Percentiles rank a stretch among this genome's conserved stretches.
Evolutionary conservation across 2,329 filamentous ascomycete genomes (phyloP).

Genomic region (Pyrenochaeta sp.): DNA sequence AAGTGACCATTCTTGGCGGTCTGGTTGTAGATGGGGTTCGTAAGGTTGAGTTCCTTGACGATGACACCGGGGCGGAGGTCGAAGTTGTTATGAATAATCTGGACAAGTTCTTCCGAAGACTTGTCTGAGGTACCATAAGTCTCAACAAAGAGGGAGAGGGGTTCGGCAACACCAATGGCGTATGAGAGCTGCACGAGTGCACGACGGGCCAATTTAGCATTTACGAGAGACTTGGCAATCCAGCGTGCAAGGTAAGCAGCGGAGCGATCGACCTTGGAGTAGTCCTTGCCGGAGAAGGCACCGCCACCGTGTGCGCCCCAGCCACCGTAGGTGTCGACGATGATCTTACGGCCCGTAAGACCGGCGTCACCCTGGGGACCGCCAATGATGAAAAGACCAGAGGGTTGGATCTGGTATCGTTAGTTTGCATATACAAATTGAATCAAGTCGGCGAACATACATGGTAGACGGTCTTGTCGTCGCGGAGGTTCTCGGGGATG

Average conservation of each 20-base stretch:
- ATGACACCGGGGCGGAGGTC: slow-evolving; percentile 98
- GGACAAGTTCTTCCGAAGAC: slow-evolving; percentile 89
- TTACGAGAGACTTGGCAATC: slow-evolving; percentile 98
- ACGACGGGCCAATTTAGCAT: slow-evolving; percentile 87
- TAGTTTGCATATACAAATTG: slow-evolving; percentile 11
- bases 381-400: slow-evolving; percentile 98
- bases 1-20: slow-evolving; percentile 99
- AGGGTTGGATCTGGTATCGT: slow-evolving; percentile 82
- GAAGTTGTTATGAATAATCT: slow-evolving; percentile 96
- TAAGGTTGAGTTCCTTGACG: slow-evolving; percentile 94
- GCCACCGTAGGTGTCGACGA: slow-evolving; percentile 99
- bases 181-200: slow-evolving; percentile 98
- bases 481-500: slow-evolving; percentile 91
- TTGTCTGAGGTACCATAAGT: slow-evolving; percentile 93
- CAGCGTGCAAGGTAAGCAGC: slow-evolving; percentile 97
- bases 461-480: slow-evolving; percentile 95
- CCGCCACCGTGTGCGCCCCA: slow-evolving; percentile 99
- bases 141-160: slow-evolving; percentile 97
- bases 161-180: slow-evolving; percentile 98
- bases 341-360: slow-evolving; percentile 98
- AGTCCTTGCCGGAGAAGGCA: slow-evolving; percentile 99
- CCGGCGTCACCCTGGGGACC: slow-evolving; percentile 98
- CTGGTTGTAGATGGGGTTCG: slow-evolving; percentile 96
- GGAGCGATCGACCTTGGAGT: slow-evolving; percentile 99
- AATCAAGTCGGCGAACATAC: slow-evolving; percentile 59